Evolutionary conservation across 495 filamentous ascomycete species (phyloP).

Genomic region (Cercophora sp.): DNA sequence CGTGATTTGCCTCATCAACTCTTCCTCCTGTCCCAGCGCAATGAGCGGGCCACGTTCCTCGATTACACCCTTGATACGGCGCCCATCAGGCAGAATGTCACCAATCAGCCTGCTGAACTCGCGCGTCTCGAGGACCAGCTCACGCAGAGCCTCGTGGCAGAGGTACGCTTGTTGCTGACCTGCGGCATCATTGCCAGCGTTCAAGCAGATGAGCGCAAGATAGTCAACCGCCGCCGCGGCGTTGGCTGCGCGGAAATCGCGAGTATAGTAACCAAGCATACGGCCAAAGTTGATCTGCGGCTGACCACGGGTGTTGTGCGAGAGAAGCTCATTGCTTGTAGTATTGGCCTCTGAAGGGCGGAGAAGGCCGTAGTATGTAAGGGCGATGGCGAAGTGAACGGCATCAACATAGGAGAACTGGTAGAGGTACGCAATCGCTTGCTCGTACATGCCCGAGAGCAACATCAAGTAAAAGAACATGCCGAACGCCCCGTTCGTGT

Average conservation of each 20-base stretch:
- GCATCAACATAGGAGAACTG: slow-evolving; percentile 84
- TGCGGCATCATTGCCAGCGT: slow-evolving; percentile 69
- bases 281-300: slow-evolving; percentile 92
- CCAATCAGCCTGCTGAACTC: slow-evolving; percentile 93
- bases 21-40: slow-evolving; percentile 67
- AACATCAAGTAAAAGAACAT: slow-evolving; percentile 91
- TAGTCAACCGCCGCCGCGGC: slow-evolving; percentile 90
- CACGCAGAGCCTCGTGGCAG: slow-evolving; percentile 91
- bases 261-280: slow-evolving; percentile 91
- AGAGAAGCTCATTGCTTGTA: slow-evolving; percentile 68
- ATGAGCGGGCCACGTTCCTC: slow-evolving; percentile 86
- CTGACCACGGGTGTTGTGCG: slow-evolving; percentile 62
- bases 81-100: slow-evolving; percentile 79
- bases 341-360: slow-evolving; percentile 71
- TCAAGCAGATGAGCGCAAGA: slow-evolving; percentile 86
- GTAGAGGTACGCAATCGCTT: slow-evolving; percentile 86
- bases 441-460: slow-evolving; percentile 90
- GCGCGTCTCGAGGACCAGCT: slow-evolving; percentile 87
- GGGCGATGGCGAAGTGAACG: slow-evolving; percentile 87
- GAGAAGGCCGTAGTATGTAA: slow-evolving; percentile 87
- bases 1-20: slow-evolving; percentile 83
- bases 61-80: slow-evolving; percentile 76
- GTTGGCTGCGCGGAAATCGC: slow-evolving; percentile 86
- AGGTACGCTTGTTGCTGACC: slow-evolving; percentile 75
- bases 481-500: slow-evolving; percentile 71